These are phyloP conservation scores for Haematococcus lacustris DNA, from an alignment of 139 green algal species.

Conservation along the genomic window DNA sequence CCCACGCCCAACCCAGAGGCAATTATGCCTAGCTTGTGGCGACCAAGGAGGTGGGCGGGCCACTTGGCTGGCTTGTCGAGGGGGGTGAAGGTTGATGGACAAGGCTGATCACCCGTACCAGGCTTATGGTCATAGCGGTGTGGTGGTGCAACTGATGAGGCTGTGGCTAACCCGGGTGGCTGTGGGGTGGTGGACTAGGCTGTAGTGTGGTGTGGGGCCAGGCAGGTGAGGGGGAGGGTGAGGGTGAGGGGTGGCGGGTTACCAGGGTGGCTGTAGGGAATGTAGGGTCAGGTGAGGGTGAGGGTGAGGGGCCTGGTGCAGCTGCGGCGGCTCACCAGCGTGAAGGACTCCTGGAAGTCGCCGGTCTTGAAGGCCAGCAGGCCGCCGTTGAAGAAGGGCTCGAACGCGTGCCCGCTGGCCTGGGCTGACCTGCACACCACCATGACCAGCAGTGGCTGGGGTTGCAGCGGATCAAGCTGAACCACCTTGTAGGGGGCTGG, in stretches of 20 bases:
- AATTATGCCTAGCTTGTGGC: background rate
- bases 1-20: background rate
- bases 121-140: too few species aligned
- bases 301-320: too few species aligned
- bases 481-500: too few species aligned
- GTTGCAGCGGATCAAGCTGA: too few species aligned
- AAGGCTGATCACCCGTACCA: too few species aligned
- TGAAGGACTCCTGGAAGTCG: slow-evolving; percentile 54
- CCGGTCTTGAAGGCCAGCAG: slow-evolving; percentile 55
- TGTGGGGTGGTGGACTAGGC: background rate
- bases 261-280: background rate
- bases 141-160: background rate
- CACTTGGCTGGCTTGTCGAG: too few species aligned
- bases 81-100: too few species aligned
- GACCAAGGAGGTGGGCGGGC: too few species aligned
- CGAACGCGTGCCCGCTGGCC: slow-evolving; percentile 33
- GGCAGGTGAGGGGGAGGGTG: background rate
- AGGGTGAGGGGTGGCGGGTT: background rate
- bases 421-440: background rate
- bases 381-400: slow-evolving; percentile 70
- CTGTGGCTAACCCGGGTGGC: background rate
- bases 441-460: too few species aligned
- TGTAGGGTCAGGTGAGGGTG: too few species aligned
- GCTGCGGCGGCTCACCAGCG: slow-evolving; percentile 25
- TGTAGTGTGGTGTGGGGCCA: background rate